Percentiles rank a stretch among this genome's conserved stretches.
Evolutionary conservation across 441 rosid species (phyloP).

Genomic region (Mallotus repandus): DNA sequence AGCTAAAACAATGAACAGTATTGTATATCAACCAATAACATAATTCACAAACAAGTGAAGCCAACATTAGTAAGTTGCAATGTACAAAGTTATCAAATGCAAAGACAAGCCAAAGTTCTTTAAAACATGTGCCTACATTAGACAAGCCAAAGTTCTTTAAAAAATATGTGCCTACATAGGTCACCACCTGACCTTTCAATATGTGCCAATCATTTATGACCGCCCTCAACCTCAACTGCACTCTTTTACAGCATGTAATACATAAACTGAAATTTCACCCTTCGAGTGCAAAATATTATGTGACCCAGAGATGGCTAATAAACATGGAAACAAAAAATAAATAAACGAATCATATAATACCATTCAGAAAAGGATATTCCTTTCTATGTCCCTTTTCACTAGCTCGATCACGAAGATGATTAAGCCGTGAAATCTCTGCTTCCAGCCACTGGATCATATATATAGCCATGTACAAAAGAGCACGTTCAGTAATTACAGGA

Average conservation of each 20-base stretch:
- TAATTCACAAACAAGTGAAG: slow-evolving; percentile 2
- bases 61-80: background rate
- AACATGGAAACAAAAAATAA: slow-evolving; percentile 15
- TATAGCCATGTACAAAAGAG: slow-evolving; percentile 15
- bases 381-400: slow-evolving; percentile 77
- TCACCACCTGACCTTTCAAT: slow-evolving; percentile 3
- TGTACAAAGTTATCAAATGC: background rate
- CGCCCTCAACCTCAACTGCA: slow-evolving; percentile 5
- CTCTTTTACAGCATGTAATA: background rate
- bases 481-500: slow-evolving; percentile 13
- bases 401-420: slow-evolving; percentile 87
- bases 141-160: background rate
- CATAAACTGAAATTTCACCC: background rate
- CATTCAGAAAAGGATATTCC: slow-evolving; percentile 83
- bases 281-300: background rate
- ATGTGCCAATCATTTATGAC: background rate
- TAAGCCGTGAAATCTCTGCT: slow-evolving; percentile 64
- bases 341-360: slow-evolving; percentile 11
- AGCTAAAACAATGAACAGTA: background rate
- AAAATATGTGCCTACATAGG: background rate
- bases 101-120: background rate
- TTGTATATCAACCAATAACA: background rate
- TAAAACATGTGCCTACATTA: background rate
- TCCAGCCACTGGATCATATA: slow-evolving; percentile 58
- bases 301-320: slow-evolving; percentile 1